phyloP scores from a whole-genome alignment of 1,139 yeast genomes.

The Magnusiomyces magnusii region DNA sequence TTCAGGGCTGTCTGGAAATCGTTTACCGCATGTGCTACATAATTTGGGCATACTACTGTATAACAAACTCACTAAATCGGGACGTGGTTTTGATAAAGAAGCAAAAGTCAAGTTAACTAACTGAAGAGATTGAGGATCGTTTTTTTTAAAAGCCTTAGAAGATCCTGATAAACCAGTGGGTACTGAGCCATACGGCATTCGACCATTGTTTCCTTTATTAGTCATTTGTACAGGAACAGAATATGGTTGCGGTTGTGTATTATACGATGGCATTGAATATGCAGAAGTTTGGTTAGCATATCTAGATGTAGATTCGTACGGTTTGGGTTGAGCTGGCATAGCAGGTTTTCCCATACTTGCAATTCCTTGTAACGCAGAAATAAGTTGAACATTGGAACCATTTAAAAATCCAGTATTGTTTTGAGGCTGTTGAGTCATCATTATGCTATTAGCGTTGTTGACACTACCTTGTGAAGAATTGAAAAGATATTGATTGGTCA shows the following conservation, averaged over 20 bases:
- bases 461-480: conserved; percentile 1
- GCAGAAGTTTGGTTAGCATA: conserved; percentile 12
- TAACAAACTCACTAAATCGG: conserved; percentile 34
- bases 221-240: conserved; percentile 19
- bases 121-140: conserved; percentile 14
- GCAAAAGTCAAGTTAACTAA: conserved; percentile 21
- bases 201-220: not conserved
- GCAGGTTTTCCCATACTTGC: not conserved
- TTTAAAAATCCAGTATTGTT: not conserved
- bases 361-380: conserved; percentile 5
- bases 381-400: conserved; percentile 15
- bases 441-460: not conserved
- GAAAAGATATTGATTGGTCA: not conserved
- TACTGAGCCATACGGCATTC: not conserved
- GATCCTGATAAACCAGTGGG: not conserved
- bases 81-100: conserved; percentile 29
- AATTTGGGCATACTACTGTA: conserved; percentile 64
- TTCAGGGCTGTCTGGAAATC: conserved; percentile 58
- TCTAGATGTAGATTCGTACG: conserved; percentile 11
- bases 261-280: conserved; percentile 1
- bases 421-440: not conserved
- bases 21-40: conserved; percentile 84
- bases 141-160: not conserved
- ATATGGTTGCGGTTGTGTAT: conserved; percentile 16
- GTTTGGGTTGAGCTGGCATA: conserved; percentile 7